phyloP scores from a whole-genome alignment of 1,139 yeast genomes.

The Diutina mesorugosa region DNA sequence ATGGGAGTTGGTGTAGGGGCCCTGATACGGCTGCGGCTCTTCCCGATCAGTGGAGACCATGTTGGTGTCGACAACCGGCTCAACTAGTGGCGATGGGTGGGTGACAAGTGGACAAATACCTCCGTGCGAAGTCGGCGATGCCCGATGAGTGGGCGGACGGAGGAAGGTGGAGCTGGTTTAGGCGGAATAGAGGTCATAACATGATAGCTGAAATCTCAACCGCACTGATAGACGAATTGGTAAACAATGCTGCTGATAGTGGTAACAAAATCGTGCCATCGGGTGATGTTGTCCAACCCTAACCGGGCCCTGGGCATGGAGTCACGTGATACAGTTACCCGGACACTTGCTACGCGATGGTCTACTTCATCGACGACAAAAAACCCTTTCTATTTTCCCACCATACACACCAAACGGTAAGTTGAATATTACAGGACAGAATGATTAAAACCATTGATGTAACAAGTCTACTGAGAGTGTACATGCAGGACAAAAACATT shows the following conservation, averaged over 20 bases:
- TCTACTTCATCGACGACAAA: neutral
- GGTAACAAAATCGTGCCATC: too few species aligned
- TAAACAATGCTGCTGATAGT: too few species aligned
- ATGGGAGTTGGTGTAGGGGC: neutral
- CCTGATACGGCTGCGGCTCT: neutral
- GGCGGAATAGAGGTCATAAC: neutral
- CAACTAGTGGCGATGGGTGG: neutral
- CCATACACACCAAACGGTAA: neutral
- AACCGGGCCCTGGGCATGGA: neutral
- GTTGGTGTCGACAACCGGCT: neutral
- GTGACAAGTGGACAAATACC: neutral
- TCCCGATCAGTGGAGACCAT: neutral
- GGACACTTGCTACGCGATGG: neutral
- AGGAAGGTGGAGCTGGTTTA: neutral
- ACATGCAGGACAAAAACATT: slow-evolving; percentile 5
- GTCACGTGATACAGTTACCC: neutral
- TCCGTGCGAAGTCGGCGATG: neutral
- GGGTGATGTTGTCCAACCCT: neutral
- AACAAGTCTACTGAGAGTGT: slow-evolving; percentile 4
- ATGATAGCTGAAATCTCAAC: too few species aligned
- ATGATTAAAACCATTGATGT: slow-evolving; percentile 5
- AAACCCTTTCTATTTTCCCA: neutral
- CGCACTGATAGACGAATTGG: too few species aligned
- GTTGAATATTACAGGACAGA: neutral
- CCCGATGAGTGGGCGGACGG: neutral